Evolutionary conservation across 2,329 filamentous ascomycete genomes (phyloP), one percentile per base, ranked within the genome.

Genomic region (Cladophialophora bantiana): DNA sequence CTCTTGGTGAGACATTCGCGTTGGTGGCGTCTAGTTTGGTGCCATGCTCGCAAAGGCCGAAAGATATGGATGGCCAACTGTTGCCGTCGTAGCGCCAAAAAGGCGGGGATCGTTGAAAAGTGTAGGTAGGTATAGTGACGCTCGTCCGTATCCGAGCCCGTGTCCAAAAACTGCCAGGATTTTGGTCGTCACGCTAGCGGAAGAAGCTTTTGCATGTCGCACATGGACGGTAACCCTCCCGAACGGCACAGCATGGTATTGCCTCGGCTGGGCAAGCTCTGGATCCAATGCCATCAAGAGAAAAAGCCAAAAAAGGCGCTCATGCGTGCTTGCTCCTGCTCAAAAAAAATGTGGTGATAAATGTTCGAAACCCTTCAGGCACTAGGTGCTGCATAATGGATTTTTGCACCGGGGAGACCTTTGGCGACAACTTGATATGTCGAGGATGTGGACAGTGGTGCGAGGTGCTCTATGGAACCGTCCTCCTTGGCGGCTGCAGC

Each of bases 321-420:
- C 26, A 50, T n/a, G 45, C 26, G 9, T 12, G 45, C 45, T 50
- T 26, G 45, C 45, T 50, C 45, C 10, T 50, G 45, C 7, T 50
- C 45, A 12, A 26, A 26, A 10, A 48, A 12, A 10, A 9, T 50
- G 45, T 18, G 7, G 7, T 26, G 12, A 50, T 50, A 20, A 20
- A 26, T 50, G n/a, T 7, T 10, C 18, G 9, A 26, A 26, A 50
- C 3, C 4, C 45, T 26, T 71, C 67, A 71, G 15, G 69, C 69
- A 36, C 69, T 68, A 4, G 60, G 54, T 42, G 69, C 69, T 15
- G 69, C 69, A 63, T 69, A 71, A 40, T 71, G 67, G 35, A 71
- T 62, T 38, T 62, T 56, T 6, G 54, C 56, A 13, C 66, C 59
- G 20, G 64, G 40, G 5, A 64, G 59, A 13, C 65, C 63, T 50